Evolutionary conservation across 2,329 filamentous ascomycete genomes (phyloP), one percentile per base, ranked within the genome.

Genomic region (Botrytis tulipae): DNA sequence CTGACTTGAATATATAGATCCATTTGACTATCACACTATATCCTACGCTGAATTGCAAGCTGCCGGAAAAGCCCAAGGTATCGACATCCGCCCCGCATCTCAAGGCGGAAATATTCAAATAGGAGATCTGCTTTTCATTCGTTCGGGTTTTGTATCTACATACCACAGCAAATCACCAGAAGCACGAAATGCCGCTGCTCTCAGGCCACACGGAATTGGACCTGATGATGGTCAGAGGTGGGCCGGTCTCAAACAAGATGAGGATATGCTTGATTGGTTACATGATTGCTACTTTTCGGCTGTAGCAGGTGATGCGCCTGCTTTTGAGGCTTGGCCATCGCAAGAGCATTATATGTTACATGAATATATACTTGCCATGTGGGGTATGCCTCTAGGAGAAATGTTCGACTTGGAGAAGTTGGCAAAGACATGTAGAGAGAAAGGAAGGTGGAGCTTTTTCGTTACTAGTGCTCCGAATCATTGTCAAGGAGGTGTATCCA

Each of bases 61-160:
- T 14, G 78, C 77, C 32, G 79, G 78, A 0, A 80, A 78, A 67
- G 61, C 76, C 9, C 80, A 81, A 75, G 78, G 78, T 9, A 76
- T 81, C 14, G 79, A 80, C 40, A 79, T 80, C n/a, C 74, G 79
- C 29, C 79, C 79, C 14, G 76, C 76, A 16, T 71, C 82, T 5
- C 85, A 88, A 77, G 84, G 84, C 14, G 86, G 85, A 0, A 82
- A 85, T 75, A 80, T 87, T 44, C 79, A 82, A n/a, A 85, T 87
- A 72, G 87, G 87, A 16, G 87, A 88, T 75, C 84, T 88, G 48
- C 79, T 88, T 4, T 82, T 88, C 75, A 82, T 87, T 40, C 84
- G 87, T 10, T 84, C 80, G 75, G 85, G 86, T 18, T 88, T 85
- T 77, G 84, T 84, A 76, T 79, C 79, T 46, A 76, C 77, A 6